Evolutionary conservation across 2,329 filamentous ascomycete genomes (phyloP).

Genomic region (Hypoxylon sp.): DNA sequence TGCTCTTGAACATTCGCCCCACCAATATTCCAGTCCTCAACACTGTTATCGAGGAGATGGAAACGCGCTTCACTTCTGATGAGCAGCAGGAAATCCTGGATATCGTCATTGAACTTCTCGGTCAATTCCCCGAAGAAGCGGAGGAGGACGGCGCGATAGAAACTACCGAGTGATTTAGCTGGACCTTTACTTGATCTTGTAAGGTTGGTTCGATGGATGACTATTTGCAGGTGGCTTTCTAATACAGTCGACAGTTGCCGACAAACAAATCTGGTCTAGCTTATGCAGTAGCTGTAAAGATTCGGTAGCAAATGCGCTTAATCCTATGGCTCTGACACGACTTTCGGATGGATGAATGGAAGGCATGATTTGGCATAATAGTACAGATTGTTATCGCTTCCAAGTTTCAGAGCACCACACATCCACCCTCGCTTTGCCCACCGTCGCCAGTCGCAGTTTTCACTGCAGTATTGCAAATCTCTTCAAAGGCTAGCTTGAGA

Average conservation of each 20-base stretch:
- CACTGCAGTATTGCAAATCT: conserved; percentile 66
- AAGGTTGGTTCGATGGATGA: neutral
- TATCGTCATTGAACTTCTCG: conserved; percentile 66
- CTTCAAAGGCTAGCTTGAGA: conserved; percentile 65
- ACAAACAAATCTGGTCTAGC: neutral
- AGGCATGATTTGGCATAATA: no score
- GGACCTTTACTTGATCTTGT: neutral
- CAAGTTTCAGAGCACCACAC: conserved; percentile 44
- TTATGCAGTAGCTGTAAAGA: no score
- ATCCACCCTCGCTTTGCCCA: conserved; percentile 65
- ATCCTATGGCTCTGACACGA: no score
- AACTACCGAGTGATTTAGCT: no score
- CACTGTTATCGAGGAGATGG: conserved; percentile 71
- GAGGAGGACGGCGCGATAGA: conserved; percentile 48
- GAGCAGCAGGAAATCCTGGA: conserved; percentile 66
- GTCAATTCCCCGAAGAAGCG: conserved; percentile 54
- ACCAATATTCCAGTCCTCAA: conserved; percentile 65
- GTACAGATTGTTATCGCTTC: neutral
- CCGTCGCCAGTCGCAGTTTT: conserved; percentile 56
- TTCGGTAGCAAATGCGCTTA: no score
- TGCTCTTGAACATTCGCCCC: conserved; percentile 73
- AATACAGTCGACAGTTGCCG: neutral
- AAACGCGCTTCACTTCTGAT: conserved; percentile 65
- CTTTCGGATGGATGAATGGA: no score
- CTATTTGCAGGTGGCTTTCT: neutral